Conservation (phyloP, 2,329 filamentous ascomycete species). For the Blastomyces silverae region DNA sequence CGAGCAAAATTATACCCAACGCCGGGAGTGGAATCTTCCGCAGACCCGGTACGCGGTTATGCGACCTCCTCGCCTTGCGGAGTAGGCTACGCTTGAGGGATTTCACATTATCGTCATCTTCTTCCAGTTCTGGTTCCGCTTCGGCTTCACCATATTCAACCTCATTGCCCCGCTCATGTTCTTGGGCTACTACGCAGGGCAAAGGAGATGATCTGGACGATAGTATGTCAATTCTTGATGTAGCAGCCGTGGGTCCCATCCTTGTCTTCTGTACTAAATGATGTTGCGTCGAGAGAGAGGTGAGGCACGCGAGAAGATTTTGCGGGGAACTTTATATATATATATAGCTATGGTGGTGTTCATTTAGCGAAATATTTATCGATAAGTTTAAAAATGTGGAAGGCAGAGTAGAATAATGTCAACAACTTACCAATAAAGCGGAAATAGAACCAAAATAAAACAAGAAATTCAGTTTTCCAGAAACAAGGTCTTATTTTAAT, state of each 20-base stretch:
- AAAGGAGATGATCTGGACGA: not conserved
- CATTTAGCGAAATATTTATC: not conserved
- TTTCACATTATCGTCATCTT: slow-evolving; percentile 15
- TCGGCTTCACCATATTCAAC: not conserved
- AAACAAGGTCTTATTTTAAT: not conserved
- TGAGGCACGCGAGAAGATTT: not conserved
- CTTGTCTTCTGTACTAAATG: not conserved
- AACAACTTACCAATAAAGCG: not conserved
- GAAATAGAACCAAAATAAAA: not conserved
- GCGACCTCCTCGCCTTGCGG: slow-evolving; percentile 41
- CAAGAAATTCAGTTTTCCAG: not conserved
- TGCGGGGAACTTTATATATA: not conserved
- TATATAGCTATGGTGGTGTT: not conserved
- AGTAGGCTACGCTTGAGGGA: slow-evolving; percentile 27
- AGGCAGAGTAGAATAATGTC: not conserved
- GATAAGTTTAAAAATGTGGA: no score
- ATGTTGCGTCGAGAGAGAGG: not conserved
- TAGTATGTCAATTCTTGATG: not conserved
- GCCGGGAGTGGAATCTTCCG: slow-evolving; percentile 51
- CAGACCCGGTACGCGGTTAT: slow-evolving; percentile 50
- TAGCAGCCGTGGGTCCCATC: not conserved
- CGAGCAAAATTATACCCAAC: slow-evolving; percentile 50
- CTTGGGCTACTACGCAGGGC: not conserved
- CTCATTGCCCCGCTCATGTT: not conserved
- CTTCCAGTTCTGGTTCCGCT: not conserved